Base-by-base conservation (phyloP, 352 stramenopile genomes). In the Globisporangium solare region DNA sequence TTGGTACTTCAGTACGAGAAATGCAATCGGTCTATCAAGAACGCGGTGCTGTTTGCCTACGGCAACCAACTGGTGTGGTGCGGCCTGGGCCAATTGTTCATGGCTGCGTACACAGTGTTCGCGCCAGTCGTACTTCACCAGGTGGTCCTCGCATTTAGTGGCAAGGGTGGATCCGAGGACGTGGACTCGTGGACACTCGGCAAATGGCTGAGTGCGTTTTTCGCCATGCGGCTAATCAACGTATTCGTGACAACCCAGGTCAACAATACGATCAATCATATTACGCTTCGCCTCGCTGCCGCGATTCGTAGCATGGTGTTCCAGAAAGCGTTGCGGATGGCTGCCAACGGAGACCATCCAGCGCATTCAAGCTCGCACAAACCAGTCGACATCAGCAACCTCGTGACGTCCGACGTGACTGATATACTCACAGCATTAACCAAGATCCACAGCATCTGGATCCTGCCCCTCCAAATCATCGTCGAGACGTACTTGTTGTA, bases 401-500 rank as follows among this genome's bases (percentile, higher is more conserved):
- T 63, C 51, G 32, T 63, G n/a, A 45, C 18, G 15, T 51, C 56
- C 11, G 56, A 63, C 56, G n/a, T 48, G 18, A 49, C 27, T 27
- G 49, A 51, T 17, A 13, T 56, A 17, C 32, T 56, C 35, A 21
- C 40, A 0, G 57, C 57, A 1, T 10, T 53, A 14, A 22, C 35
- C 5, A 51, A 55, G 22, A 27, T 52, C 3, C 49, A 45, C 58
- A 35, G 50, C 5, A n/a, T 73, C 10, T 74, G 60, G 66, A 66
- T 73, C 47, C 27, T 72, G 42, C 69, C 69, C 35, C 32, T 77
- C 4, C 66, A 77, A 37, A 67, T 74, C 35, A 41, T 14, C 0
- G 39, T 60, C 17, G 56, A 63, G 27, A 60, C 63, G 18, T 66
- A 59, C 42, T 17, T 77, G 47, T 54, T 77, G n/a, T 70, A 68